A percentile compares a stretch with the other conserved stretches of the same genome.
phyloP scores from a whole-genome alignment of 148 eudicot genomes.

The Nyssa sinensis region DNA sequence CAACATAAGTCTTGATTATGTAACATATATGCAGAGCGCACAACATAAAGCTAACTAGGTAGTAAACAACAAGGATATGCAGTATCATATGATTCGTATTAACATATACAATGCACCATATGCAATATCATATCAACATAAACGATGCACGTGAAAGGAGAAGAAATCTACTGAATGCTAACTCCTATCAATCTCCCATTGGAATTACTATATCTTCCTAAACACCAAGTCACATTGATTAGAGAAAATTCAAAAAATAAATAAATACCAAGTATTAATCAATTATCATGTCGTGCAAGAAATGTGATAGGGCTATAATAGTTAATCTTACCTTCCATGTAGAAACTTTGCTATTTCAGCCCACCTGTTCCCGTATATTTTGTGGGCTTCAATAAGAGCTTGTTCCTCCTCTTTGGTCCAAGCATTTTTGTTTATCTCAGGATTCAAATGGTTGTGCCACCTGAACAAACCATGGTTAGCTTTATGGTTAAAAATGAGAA shows the following conservation, averaged over 20 bases:
- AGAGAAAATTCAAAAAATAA: background rate
- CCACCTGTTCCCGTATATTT: slow-evolving; percentile 68
- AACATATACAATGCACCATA: background rate
- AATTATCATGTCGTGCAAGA: background rate
- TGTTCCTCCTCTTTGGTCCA: slow-evolving; percentile 73
- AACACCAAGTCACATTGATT: background rate
- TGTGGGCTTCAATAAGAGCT: slow-evolving; percentile 46
- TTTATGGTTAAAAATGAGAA: background rate
- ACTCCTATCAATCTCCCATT: background rate
- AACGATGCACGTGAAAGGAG: background rate
- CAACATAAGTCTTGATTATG: background rate
- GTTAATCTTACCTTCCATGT: slow-evolving; percentile 68
- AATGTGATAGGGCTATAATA: background rate
- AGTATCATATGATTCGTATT: background rate
- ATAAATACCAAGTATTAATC: background rate
- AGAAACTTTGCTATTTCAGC: slow-evolving; percentile 69
- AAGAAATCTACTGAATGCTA: background rate
- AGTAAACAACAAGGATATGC: background rate
- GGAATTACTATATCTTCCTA: background rate
- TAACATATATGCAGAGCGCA: background rate
- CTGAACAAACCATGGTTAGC: slow-evolving; percentile 23
- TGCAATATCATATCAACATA: background rate
- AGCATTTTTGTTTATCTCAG: slow-evolving; percentile 66
- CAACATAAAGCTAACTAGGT: background rate
- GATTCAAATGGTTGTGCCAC: slow-evolving; percentile 81